phyloP scores from a whole-genome alignment of 2,329 filamentous ascomycete species.

The Blumeria hordei region DNA sequence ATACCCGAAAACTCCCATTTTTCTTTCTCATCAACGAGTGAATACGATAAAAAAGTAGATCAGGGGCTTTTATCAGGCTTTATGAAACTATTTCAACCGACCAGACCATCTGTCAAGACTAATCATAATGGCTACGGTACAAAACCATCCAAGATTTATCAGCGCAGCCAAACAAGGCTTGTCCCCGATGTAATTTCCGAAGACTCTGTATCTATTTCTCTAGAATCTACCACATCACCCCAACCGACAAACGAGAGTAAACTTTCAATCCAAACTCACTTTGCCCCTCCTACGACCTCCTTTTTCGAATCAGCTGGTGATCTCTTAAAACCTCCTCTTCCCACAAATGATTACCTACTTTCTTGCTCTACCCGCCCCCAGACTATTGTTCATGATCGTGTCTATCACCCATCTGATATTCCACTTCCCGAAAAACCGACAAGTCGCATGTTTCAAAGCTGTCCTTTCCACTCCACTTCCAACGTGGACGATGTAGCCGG shows the following conservation, averaged over 20 bases:
- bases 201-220: too few relatives aligned
- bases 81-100: slow-evolving; percentile 44
- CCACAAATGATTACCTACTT: slow-evolving; percentile 56
- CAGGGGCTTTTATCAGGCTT: slow-evolving; percentile 19
- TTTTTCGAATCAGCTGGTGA: slow-evolving; percentile 92
- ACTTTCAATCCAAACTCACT: slow-evolving; percentile 15
- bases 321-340: slow-evolving; percentile 70
- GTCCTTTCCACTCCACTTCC: background rate
- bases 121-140: slow-evolving; percentile 18
- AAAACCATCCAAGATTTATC: slow-evolving; percentile 47
- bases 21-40: too few relatives aligned
- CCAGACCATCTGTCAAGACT: slow-evolving; percentile 22
- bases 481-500: background rate
- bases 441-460: background rate
- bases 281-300: slow-evolving; percentile 67
- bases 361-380: slow-evolving; percentile 61
- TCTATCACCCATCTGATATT: slow-evolving; percentile 87
- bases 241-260: too few relatives aligned
- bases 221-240: too few relatives aligned
- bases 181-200: too few relatives aligned
- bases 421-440: slow-evolving; percentile 32
- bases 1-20: too few relatives aligned
- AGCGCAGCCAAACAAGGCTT: slow-evolving; percentile 42
- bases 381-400: slow-evolving; percentile 88
- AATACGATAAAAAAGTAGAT: too few relatives aligned